Evolutionary conservation across 257 asterid genomes (phyloP).

Genomic region (Datura wrightii): DNA sequence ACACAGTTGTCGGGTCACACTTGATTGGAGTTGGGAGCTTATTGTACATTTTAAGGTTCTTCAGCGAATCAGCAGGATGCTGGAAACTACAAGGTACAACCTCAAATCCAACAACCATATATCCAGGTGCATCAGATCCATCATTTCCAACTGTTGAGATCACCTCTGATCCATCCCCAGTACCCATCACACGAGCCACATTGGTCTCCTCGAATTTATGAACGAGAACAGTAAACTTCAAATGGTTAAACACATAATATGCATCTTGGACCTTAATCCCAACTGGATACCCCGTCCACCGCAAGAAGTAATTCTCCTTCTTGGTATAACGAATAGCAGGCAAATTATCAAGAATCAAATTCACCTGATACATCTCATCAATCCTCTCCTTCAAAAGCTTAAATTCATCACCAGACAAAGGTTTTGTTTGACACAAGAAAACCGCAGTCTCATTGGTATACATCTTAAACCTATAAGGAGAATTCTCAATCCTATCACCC

Average conservation of each 20-base stretch:
- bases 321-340: conserved; percentile 80
- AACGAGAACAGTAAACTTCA: conserved; percentile 76
- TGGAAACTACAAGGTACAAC: conserved; percentile 80
- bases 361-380: conserved; percentile 90
- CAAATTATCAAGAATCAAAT: conserved; percentile 76
- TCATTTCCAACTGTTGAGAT: conserved; percentile 59
- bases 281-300: conserved; percentile 87
- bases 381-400: conserved; percentile 81
- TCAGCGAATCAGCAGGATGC: conserved; percentile 59
- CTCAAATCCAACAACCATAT: conserved; percentile 93
- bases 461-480: conserved; percentile 87
- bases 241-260: conserved; percentile 76
- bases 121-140: conserved; percentile 74
- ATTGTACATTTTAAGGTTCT: conserved; percentile 62
- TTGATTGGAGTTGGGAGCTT: conserved; percentile 62
- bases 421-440: conserved; percentile 73
- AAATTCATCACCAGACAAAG: conserved; percentile 66
- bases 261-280: conserved; percentile 71
- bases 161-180: conserved; percentile 82
- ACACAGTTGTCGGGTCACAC: conserved; percentile 71
- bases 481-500: conserved; percentile 94
- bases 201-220: conserved; percentile 76
- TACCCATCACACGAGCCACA: conserved; percentile 88
- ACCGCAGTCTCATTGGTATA: conserved; percentile 67
- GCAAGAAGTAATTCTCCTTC: conserved; percentile 67